Base-by-base conservation (phyloP, 208 protist genomes). In the Trypanosoma rangeli region DNA sequence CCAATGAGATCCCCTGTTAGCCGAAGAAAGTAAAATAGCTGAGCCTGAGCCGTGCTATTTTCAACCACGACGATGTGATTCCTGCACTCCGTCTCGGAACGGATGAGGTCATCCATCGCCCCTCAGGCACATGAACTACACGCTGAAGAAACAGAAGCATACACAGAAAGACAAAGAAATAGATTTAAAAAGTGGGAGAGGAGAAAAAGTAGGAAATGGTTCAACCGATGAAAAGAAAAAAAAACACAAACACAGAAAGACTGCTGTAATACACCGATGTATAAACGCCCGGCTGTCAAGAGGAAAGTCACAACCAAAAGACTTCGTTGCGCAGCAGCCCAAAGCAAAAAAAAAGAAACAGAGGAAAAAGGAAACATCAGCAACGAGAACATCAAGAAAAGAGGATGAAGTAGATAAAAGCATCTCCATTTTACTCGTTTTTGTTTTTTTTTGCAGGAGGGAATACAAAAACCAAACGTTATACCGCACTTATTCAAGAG, bases 91-190 rank as follows among this genome's bases (percentile, higher is more conserved):
- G 16, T 10, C 10, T 53, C 52, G 46, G 42, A 60, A 10, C 33
- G n/a, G 28, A 70, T 9, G 64, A 70, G 64, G 54, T 70, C 54
- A 70, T 70, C 31, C 64, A 70, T 70, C 55, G n/a, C 2, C 3
- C 58, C 39, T 3, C 58, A 39, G 48, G 13, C 22, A 50, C 28
- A 55, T 55, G 50, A 24, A 55, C 26, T 55, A 55, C n/a, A n/a
- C 50, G 26, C 42, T 18, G 20, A 18, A 55, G 9, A 29, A 4
- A 37, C 33, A 37, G 33, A 2, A 37, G 53, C 53, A 50, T 9
- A 50, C 46, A n/a, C 46, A 50, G 2, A 50, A 2, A 37, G 4
- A 37, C 33, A 7, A 5, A 46, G 42, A 46, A 16, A 46, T 16
- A 9, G 3, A 46, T 16, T 18, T 10, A 18, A 46, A 18, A 46